Conservation (phyloP, 129 eudicot genomes). For the Gnaphalium uliginosum region DNA sequence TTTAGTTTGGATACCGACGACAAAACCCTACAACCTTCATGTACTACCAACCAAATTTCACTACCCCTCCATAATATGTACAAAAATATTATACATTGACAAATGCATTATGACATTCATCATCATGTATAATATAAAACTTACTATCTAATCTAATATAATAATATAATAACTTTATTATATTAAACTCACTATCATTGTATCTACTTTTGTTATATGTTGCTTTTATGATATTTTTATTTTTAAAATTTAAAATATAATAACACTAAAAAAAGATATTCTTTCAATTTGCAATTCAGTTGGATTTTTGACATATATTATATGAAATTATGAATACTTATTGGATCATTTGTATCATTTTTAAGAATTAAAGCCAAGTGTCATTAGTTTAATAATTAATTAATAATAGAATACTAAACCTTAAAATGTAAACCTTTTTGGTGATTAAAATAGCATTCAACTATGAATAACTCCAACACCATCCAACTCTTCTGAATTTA, state of each 20-base stretch:
- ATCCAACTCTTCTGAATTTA: constrained; percentile 9
- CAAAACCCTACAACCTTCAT: constrained; percentile 29
- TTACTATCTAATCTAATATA: too few relatives aligned
- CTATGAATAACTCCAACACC: constrained; percentile 22
- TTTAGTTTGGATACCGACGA: constrained; percentile 37
- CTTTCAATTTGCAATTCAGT: background rate
- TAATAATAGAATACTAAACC: background rate
- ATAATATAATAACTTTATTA: too few relatives aligned
- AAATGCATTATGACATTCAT: background rate
- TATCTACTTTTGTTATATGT: too few relatives aligned
- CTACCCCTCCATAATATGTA: background rate
- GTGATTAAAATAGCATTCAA: background rate
- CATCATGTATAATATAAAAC: background rate
- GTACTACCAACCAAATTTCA: constrained; percentile 31
- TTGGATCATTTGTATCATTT: background rate
- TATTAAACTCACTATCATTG: background rate
- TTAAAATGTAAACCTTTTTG: background rate
- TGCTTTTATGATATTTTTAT: too few relatives aligned
- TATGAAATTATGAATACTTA: background rate
- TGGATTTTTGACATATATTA: background rate
- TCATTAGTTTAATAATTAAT: background rate
- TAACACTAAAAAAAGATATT: too few relatives aligned
- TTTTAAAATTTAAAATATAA: too few relatives aligned
- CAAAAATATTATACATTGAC: background rate
- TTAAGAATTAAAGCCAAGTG: background rate